Percentiles rank a stretch among this genome's conserved stretches.
phyloP scores from a whole-genome alignment of 148 eudicot genomes.

The Amaranthus hypochondriacus region DNA sequence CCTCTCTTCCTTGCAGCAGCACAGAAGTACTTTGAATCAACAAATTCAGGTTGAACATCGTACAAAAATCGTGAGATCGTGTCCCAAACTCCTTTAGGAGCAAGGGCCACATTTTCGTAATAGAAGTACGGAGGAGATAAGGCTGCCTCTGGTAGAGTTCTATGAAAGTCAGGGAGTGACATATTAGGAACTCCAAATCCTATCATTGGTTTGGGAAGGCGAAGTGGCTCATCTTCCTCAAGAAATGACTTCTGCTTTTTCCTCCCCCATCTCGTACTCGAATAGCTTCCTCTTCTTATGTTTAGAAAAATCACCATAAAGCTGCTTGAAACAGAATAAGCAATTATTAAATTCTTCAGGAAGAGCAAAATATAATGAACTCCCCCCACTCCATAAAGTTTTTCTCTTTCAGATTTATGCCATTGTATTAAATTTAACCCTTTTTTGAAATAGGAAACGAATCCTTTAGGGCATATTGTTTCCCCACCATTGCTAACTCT shows the following conservation, averaged over 20 bases:
- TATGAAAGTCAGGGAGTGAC: conserved; percentile 16
- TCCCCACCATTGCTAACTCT: no score
- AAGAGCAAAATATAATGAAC: neutral
- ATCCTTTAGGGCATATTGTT: no score
- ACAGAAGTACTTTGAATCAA: conserved; percentile 75
- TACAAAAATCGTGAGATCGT: conserved; percentile 65
- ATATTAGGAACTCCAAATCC: conserved; percentile 75
- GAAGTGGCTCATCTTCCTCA: conserved; percentile 50
- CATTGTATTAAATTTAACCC: no score
- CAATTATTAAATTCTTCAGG: neutral
- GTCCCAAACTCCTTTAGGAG: conserved; percentile 93
- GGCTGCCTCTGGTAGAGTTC: conserved; percentile 61
- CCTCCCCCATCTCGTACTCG: conserved; percentile 21
- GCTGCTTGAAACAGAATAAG: conserved; percentile 6
- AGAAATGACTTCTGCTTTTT: conserved; percentile 32
- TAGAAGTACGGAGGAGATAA: conserved; percentile 77
- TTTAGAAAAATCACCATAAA: conserved; percentile 8
- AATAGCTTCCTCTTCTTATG: conserved; percentile 49
- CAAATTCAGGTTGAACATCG: conserved; percentile 81
- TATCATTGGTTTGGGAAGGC: conserved; percentile 85
- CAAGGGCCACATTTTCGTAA: conserved; percentile 89
- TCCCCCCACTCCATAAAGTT: no score
- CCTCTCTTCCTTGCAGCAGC: conserved; percentile 90
- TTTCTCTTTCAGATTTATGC: no score
- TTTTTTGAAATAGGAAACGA: no score